phyloP scores from a whole-genome alignment of 495 filamentous ascomycete species.

The Penicillium coffeae region DNA sequence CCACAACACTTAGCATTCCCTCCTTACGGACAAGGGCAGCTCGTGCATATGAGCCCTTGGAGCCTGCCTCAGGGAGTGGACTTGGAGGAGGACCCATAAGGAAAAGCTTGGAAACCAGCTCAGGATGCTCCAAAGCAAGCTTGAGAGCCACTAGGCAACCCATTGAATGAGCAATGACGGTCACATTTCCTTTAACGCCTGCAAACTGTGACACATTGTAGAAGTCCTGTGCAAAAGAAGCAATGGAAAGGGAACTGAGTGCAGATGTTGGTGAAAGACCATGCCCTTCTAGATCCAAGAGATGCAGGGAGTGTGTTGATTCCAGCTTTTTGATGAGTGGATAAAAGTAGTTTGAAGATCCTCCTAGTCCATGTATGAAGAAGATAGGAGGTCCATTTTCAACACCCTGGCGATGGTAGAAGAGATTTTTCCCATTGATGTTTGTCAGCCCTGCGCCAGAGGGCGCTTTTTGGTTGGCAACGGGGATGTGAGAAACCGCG shows the following conservation, averaged over 20 bases:
- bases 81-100: conserved; percentile 40
- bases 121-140: conserved; percentile 35
- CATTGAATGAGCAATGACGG: conserved; percentile 44
- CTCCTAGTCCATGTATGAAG: conserved; percentile 52
- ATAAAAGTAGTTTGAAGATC: conserved; percentile 36
- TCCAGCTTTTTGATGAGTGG: conserved; percentile 33
- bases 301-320: conserved; percentile 31
- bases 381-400: conserved; percentile 29
- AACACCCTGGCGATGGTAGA: conserved; percentile 28
- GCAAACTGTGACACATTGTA: conserved; percentile 25
- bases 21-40: conserved; percentile 37
- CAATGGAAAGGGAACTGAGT: conserved; percentile 32
- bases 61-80: conserved; percentile 33
- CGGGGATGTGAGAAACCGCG: conserved; percentile 5
- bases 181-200: conserved; percentile 13
- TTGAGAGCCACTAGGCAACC: conserved; percentile 42
- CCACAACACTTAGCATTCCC: conserved; percentile 40
- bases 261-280: conserved; percentile 44
- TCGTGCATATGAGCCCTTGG: conserved; percentile 23
- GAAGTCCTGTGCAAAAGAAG: conserved; percentile 42
- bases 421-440: conserved; percentile 42
- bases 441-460: conserved; percentile 28
- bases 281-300: conserved; percentile 53
- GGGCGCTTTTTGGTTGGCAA: conserved; percentile 12
- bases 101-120: conserved; percentile 35